Conservation (phyloP, 495 filamentous ascomycete species). For the Penicillium tannophilum region DNA sequence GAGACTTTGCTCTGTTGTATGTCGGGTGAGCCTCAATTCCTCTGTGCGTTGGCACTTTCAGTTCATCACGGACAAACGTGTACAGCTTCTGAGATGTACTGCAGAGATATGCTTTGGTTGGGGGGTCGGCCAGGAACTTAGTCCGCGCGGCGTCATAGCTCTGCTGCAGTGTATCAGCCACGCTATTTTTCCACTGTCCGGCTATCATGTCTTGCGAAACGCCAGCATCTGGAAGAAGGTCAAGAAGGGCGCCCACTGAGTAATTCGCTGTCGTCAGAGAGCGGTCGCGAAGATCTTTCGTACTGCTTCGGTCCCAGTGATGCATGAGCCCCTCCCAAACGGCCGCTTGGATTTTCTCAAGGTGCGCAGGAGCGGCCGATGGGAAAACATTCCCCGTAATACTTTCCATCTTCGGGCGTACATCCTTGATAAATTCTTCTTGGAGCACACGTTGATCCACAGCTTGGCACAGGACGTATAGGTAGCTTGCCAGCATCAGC, state of each 20-base stretch:
- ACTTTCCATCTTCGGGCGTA: background rate
- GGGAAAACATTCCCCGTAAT: background rate
- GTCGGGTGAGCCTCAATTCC: background rate
- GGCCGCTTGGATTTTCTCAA: background rate
- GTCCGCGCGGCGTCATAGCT: background rate
- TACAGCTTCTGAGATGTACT: background rate
- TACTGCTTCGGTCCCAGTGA: background rate
- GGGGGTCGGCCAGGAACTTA: background rate
- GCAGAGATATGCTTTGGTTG: background rate
- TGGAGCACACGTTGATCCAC: background rate
- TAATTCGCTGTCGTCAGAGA: background rate
- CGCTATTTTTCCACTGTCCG: background rate
- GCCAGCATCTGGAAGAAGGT: background rate
- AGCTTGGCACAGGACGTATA: conserved; percentile 49
- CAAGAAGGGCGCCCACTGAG: background rate
- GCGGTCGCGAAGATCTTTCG: background rate
- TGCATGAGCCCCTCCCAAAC: background rate
- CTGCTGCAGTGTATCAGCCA: background rate
- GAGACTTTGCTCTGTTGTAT: background rate
- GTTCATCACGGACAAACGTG: background rate
- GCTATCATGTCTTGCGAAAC: background rate
- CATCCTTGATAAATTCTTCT: background rate
- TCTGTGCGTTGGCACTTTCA: background rate
- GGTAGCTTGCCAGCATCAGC: conserved; percentile 50
- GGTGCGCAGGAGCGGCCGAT: background rate